Base-by-base conservation (phyloP, 768 basidiomycete genomes). In the Leccinum rimulosum region DNA sequence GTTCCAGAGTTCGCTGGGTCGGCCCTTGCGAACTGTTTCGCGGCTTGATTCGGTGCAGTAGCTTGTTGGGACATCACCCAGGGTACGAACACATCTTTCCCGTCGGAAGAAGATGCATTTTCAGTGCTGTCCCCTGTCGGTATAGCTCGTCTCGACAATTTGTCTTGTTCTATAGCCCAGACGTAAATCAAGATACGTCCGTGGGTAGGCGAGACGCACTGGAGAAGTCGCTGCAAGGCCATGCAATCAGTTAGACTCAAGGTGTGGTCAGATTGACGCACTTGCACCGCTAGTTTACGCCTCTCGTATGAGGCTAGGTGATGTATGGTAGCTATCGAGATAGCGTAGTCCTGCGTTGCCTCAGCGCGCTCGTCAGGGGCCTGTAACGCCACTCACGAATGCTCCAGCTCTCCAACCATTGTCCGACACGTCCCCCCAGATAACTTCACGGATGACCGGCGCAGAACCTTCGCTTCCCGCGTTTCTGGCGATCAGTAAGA, bases 301-400 rank as follows among this genome's bases (percentile, higher is more conserved):
- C 97, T 83, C 56, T 82, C 80, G 10, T 81, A 79, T 0, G 94
- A 96, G 3, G 94, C 86, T 6, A 99, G 80, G 73, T 99, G 97
- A 68, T 99, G 97, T 50, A 98, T 92, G 2, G 96, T 98, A 28
- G 97, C 97, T 62, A 99, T 95, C 4, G 95, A 97, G 52, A 99
- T 95, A 2, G 91, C 91, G 66, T 93, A 97, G 77, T 98, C 94
- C 95, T 98, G 64, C 19, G n/a, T 58, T 25, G 38, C 27, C 51
- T 61, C 56, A 57, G 58, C 14, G 15, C 14, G 28, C 10, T 61
- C 27, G 14, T 1, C n/a, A 65, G 45, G 19, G 4, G 9, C 11
- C 35, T 25, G 12, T 4, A 38, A 28, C 6, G 12, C 15, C 14
- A 80, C 87, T 69, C 67, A 96, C 95, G 70, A 98, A 98, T 22